phyloP scores from a whole-genome alignment of 306 rosid species.

The Rosa multiflora region DNA sequence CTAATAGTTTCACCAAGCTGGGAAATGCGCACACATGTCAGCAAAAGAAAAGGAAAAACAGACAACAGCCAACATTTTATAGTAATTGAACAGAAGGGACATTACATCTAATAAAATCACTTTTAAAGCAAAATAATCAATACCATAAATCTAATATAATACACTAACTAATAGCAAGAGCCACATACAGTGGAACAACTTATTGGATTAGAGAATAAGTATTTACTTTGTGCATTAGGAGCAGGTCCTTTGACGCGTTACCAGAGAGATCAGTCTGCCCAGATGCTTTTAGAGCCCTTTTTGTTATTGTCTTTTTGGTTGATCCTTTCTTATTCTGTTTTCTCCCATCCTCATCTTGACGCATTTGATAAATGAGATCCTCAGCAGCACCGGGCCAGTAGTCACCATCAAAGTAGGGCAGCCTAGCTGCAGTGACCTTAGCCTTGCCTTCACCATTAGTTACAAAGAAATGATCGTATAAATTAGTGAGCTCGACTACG shows the following conservation, averaged over 20 bases:
- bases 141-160: background rate
- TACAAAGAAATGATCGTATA: conserved; percentile 91
- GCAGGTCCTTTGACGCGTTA: conserved; percentile 91
- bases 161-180: background rate
- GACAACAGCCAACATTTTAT: background rate
- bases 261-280: conserved; percentile 97
- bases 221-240: conserved; percentile 95
- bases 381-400: conserved; percentile 99
- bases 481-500: conserved; percentile 82
- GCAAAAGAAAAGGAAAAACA: conserved; percentile 13
- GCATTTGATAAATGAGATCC: conserved; percentile 91
- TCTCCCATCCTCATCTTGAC: conserved; percentile 96
- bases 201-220: conserved; percentile 2
- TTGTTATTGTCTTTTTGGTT: conserved; percentile 80
- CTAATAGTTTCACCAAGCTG: conserved; percentile 97
- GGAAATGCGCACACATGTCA: conserved; percentile 25
- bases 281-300: conserved; percentile 92
- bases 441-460: conserved; percentile 80
- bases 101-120: background rate
- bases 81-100: background rate
- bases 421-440: conserved; percentile 92
- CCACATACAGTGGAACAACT: background rate
- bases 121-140: background rate
- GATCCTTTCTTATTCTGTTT: conserved; percentile 91
- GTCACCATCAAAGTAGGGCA: conserved; percentile 98